phyloP scores from a whole-genome alignment of 768 basidiomycete species.

The Clitopilus passeckerianus region DNA sequence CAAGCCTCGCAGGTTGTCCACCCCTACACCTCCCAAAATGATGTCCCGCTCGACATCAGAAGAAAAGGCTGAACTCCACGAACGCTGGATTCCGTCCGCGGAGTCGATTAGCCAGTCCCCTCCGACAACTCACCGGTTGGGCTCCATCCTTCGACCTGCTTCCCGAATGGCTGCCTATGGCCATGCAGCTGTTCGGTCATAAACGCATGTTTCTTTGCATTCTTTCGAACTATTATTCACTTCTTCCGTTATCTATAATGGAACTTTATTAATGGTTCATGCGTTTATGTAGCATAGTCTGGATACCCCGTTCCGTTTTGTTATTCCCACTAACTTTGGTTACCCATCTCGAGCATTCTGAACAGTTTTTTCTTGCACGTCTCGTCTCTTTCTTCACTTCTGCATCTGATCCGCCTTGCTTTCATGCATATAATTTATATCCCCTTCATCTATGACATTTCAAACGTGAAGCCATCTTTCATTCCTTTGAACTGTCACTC shows the following conservation, averaged over 20 bases:
- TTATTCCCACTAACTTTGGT: background rate
- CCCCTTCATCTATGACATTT: conserved; percentile 8
- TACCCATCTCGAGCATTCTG: background rate
- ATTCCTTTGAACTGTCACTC: conserved; percentile 22
- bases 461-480: conserved; percentile 10
- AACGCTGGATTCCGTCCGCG: conserved; percentile 60
- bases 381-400: conserved; percentile 7
- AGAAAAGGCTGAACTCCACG: conserved; percentile 56
- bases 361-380: conserved; percentile 10
- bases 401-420: conserved; percentile 5
- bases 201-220: background rate
- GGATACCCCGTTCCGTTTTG: conserved; percentile 4
- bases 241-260: conserved; percentile 2
- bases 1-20: conserved; percentile 46
- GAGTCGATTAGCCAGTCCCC: conserved; percentile 5
- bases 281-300: background rate
- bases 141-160: conserved; percentile 17
- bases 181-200: conserved; percentile 7
- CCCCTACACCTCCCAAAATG: conserved; percentile 54
- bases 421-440: conserved; percentile 29
- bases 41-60: conserved; percentile 53
- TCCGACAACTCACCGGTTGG: background rate
- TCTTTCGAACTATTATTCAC: background rate
- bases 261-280: conserved; percentile 1
- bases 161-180: conserved; percentile 21